phyloP scores from a whole-genome alignment of 1,284 basidiomycete genomes.

The Sphagnurus paluster region DNA sequence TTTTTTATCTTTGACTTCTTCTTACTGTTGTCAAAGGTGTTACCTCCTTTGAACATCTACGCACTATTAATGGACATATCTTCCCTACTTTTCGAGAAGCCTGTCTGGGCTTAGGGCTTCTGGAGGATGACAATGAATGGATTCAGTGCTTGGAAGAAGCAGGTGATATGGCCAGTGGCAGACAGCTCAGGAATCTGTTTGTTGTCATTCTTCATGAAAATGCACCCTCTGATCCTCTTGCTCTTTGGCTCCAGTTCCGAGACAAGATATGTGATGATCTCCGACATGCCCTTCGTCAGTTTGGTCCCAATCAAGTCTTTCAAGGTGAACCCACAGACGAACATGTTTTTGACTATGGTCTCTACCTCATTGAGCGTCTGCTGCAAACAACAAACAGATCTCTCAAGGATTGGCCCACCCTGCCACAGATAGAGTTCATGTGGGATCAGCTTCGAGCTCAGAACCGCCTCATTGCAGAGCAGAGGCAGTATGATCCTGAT shows the following conservation, averaged over 20 bases:
- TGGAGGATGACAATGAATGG: constrained; percentile 48
- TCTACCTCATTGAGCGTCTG: constrained; percentile 32
- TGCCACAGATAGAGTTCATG: constrained; percentile 29
- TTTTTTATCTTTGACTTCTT: constrained; percentile 31
- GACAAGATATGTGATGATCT: constrained; percentile 8
- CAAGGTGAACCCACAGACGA: constrained; percentile 23
- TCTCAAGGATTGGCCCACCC: constrained; percentile 27
- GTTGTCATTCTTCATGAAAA: constrained; percentile 19
- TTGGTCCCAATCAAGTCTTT: neutral
- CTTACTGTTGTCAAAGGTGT: constrained; percentile 36
- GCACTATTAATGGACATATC: constrained; percentile 24
- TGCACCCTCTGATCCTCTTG: neutral
- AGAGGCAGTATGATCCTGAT: constrained; percentile 32
- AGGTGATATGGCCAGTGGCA: constrained; percentile 36
- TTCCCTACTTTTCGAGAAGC: constrained; percentile 33
- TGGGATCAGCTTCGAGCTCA: constrained; percentile 27
- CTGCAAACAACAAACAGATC: constrained; percentile 25
- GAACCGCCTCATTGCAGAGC: constrained; percentile 40
- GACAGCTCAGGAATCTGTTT: constrained; percentile 39
- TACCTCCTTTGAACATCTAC: constrained; percentile 34
- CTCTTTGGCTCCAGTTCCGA: neutral
- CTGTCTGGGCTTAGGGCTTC: constrained; percentile 39
- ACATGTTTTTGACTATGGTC: constrained; percentile 40
- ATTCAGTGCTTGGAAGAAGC: constrained; percentile 41
- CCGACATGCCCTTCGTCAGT: neutral